A percentile compares a stretch with the other conserved stretches of the same genome.
phyloP scores from a whole-genome alignment of 2,329 filamentous ascomycete genomes.

The Cladophialophora chaetospira region DNA sequence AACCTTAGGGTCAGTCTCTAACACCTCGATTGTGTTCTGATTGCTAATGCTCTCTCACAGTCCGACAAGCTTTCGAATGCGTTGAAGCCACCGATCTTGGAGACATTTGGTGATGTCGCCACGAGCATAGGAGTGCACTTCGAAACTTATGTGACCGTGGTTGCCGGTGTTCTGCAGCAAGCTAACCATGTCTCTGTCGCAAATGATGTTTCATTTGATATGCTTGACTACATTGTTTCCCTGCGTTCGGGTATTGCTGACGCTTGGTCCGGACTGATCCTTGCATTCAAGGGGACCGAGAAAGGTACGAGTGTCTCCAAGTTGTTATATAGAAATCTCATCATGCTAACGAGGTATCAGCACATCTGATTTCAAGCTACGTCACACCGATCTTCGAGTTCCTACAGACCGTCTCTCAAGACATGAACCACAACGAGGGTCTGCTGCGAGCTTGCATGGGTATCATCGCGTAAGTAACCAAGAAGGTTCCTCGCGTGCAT shows the following conservation, averaged over 20 bases:
- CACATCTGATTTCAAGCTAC: conserved; percentile 66
- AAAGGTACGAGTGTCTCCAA: conserved; percentile 39
- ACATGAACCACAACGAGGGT: conserved; percentile 86
- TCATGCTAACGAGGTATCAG: conserved; percentile 20
- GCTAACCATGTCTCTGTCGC: conserved; percentile 79
- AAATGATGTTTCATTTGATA: conserved; percentile 83
- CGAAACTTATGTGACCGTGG: conserved; percentile 87
- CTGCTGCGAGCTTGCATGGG: conserved; percentile 95
- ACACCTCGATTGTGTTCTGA: conserved; percentile 46
- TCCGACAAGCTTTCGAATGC: conserved; percentile 87
- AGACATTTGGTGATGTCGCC: conserved; percentile 97
- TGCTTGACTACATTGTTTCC: conserved; percentile 94
- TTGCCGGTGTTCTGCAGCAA: conserved; percentile 91
- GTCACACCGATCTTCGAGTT: conserved; percentile 85
- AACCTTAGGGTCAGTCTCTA: conserved; percentile 66
- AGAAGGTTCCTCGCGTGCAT: not conserved
- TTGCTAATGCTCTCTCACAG: conserved; percentile 49
- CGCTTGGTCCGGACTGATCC: conserved; percentile 95
- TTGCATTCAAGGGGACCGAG: conserved; percentile 77
- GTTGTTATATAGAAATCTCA: conserved; percentile 11
- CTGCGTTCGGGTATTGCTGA: conserved; percentile 98
- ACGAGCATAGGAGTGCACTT: conserved; percentile 90
- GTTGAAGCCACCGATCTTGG: conserved; percentile 96
- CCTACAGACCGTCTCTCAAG: conserved; percentile 75
- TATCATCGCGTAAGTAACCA: conserved; percentile 79